These are phyloP conservation scores for Cladophialophora immunda DNA, from an alignment of 2,329 filamentous ascomycete genomes.

Conservation along the genomic window DNA sequence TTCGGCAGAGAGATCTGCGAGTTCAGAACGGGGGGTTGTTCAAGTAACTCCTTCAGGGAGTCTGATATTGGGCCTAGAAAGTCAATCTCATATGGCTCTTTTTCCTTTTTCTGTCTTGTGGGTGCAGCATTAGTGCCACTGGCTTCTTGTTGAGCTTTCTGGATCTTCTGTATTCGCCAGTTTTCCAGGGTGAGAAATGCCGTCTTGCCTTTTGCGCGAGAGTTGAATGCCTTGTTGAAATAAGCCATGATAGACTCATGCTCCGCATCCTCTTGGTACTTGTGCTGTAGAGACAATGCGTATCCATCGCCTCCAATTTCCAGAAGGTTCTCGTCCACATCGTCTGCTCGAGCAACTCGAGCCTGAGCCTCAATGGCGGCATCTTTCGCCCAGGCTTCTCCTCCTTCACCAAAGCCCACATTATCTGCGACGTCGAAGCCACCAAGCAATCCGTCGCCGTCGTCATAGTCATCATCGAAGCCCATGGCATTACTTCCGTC, in stretches of 20 bases:
- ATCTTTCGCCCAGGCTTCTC: slow-evolving; percentile 93
- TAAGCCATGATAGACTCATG: slow-evolving; percentile 98
- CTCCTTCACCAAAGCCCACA: slow-evolving; percentile 91
- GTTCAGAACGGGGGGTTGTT: slow-evolving; percentile 82
- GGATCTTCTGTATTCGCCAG: slow-evolving; percentile 96
- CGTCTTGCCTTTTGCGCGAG: slow-evolving; percentile 60
- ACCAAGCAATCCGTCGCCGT: slow-evolving; percentile 74
- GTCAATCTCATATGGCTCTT: slow-evolving; percentile 94
- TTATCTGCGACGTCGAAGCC: slow-evolving; percentile 68
- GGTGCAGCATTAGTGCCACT: slow-evolving; percentile 42
- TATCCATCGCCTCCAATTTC: slow-evolving; percentile 74
- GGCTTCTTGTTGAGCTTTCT: slow-evolving; percentile 64
- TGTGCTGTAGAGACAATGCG: slow-evolving; percentile 78
- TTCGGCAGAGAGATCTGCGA: slow-evolving; percentile 85
- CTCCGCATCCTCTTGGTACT: slow-evolving; percentile 66
- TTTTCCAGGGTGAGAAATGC: slow-evolving; percentile 99
- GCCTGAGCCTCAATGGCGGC: slow-evolving; percentile 87
- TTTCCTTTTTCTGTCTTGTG: slow-evolving; percentile 81
- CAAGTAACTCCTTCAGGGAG: slow-evolving; percentile 76
- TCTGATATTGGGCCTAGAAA: slow-evolving; percentile 79
- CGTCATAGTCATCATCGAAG: slow-evolving; percentile 80
- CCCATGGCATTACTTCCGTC: slow-evolving; percentile 86
- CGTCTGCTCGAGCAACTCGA: slow-evolving; percentile 70
- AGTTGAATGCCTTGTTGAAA: slow-evolving; percentile 90
- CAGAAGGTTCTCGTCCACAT: slow-evolving; percentile 64